These are phyloP conservation scores for Cytospora schulzeri DNA, from an alignment of 2,329 filamentous ascomycete genomes.

Conservation along the genomic window DNA sequence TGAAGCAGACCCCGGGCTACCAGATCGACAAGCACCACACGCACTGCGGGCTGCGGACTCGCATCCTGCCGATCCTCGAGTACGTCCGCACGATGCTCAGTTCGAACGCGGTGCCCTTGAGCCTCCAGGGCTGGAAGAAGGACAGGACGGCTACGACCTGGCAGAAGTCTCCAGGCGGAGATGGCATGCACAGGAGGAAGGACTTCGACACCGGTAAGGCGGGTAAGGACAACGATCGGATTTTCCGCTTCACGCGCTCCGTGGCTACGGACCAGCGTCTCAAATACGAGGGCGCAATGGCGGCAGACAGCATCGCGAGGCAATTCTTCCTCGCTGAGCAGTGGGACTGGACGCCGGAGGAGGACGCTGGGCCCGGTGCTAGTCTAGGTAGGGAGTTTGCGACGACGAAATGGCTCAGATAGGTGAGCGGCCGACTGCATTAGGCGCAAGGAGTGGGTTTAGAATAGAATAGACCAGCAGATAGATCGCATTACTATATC, in stretches of 20 bases:
- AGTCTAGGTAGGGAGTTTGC: conserved; percentile 15
- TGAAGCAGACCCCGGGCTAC: conserved; percentile 70
- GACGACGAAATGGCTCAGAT: conserved; percentile 17
- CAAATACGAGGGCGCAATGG: conserved; percentile 51
- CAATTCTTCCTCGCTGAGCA: conserved; percentile 56
- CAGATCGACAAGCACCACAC: conserved; percentile 74
- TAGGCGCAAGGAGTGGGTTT: neutral
- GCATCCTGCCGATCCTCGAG: conserved; percentile 67
- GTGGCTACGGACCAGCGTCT: conserved; percentile 54
- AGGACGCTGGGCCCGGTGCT: conserved; percentile 29
- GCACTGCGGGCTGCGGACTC: conserved; percentile 70
- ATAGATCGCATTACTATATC: neutral
- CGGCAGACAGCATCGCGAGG: conserved; percentile 53
- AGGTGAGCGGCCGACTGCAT: conserved; percentile 4
- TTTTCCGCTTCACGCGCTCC: conserved; percentile 55
- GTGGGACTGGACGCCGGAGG: conserved; percentile 64
- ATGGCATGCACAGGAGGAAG: conserved; percentile 19
- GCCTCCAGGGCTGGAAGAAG: conserved; percentile 50
- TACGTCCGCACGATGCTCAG: conserved; percentile 62
- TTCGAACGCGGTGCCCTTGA: conserved; percentile 47
- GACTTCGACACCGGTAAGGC: conserved; percentile 22
- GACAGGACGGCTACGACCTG: conserved; percentile 45
- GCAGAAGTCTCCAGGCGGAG: conserved; percentile 32
- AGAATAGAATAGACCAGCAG: neutral
- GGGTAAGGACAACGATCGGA: conserved; percentile 20